Conservation (phyloP, 805 yeast species). For the Saturnispora gosingensis region DNA sequence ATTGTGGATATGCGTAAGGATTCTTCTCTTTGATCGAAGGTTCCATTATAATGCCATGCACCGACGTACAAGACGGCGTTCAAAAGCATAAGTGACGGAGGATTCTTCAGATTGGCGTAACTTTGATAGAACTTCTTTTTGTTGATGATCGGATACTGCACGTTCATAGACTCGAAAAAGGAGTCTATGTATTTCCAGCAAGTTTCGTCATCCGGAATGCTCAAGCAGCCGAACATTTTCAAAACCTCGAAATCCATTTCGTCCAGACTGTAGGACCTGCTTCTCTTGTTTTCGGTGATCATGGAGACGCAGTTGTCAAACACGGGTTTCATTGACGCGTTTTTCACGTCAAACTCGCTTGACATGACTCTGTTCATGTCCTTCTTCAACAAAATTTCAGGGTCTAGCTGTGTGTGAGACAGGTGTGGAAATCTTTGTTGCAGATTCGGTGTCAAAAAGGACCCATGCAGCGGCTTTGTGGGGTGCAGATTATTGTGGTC, state of each 20-base stretch:
- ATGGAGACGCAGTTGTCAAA: conserved; percentile 14
- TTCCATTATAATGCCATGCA: conserved; percentile 46
- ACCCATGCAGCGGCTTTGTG: background rate
- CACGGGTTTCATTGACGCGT: conserved; percentile 21
- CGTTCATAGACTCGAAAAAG: conserved; percentile 52
- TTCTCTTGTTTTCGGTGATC: conserved; percentile 12
- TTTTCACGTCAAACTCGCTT: conserved; percentile 7
- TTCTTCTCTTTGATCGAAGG: conserved; percentile 43
- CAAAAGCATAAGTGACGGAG: conserved; percentile 52
- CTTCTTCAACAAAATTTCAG: conserved; percentile 17
- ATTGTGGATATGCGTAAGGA: conserved; percentile 27
- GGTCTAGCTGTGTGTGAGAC: conserved; percentile 18
- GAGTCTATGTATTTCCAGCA: conserved; percentile 52
- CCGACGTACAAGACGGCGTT: conserved; percentile 64
- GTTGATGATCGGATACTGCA: conserved; percentile 65
- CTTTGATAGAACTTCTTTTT: conserved; percentile 49
- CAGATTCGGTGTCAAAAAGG: conserved; percentile 18
- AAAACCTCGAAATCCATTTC: conserved; percentile 52
- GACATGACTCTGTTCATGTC: conserved; percentile 13
- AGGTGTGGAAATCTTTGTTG: conserved; percentile 18
- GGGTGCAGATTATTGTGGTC: background rate
- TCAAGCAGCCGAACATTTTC: conserved; percentile 59
- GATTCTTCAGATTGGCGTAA: conserved; percentile 47
- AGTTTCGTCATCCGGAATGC: conserved; percentile 54
- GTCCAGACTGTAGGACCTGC: conserved; percentile 19